Conservation (phyloP, 2,329 filamentous ascomycete genomes). For the Cylindrodendrum hubeiense region DNA sequence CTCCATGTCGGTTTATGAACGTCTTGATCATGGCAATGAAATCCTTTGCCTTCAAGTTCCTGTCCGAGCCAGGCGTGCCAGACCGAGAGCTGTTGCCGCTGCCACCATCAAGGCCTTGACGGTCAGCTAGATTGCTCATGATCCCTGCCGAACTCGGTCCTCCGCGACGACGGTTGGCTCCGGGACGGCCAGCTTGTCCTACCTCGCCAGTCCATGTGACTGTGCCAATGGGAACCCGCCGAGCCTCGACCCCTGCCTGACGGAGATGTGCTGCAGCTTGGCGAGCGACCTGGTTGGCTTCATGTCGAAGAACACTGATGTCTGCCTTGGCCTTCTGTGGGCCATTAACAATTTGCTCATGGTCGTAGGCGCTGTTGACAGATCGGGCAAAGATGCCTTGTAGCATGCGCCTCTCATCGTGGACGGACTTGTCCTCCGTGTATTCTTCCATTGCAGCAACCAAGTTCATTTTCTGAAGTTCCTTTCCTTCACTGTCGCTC, state of each 20-base stretch:
- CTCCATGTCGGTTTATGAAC: slow-evolving; percentile 83
- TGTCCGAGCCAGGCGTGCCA: slow-evolving; percentile 55
- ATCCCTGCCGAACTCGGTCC: slow-evolving; percentile 68
- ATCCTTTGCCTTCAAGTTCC: slow-evolving; percentile 66
- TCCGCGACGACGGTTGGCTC: slow-evolving; percentile 63
- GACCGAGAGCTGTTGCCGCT: slow-evolving; percentile 61
- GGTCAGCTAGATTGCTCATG: slow-evolving; percentile 67
- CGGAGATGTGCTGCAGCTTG: slow-evolving; percentile 82
- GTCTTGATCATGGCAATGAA: slow-evolving; percentile 80
- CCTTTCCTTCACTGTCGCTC: slow-evolving; percentile 42
- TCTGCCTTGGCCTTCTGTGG: slow-evolving; percentile 80
- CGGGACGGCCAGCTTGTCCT: slow-evolving; percentile 80
- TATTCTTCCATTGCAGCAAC: slow-evolving; percentile 76
- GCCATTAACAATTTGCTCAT: slow-evolving; percentile 90
- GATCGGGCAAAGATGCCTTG: slow-evolving; percentile 89
- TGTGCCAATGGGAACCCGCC: slow-evolving; percentile 81
- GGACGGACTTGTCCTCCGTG: slow-evolving; percentile 62
- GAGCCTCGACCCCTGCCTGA: slow-evolving; percentile 78
- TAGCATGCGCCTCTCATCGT: slow-evolving; percentile 83
- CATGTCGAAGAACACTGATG: slow-evolving; percentile 80
- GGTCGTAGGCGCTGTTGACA: slow-evolving; percentile 91
- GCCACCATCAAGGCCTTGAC: slow-evolving; percentile 63
- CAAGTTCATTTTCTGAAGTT: slow-evolving; percentile 67
- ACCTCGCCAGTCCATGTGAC: slow-evolving; percentile 94
- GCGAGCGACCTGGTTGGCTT: slow-evolving; percentile 84